Evolutionary conservation across 352 stramenopile species (phyloP).

Genomic region (Phytophthora parvispora): DNA sequence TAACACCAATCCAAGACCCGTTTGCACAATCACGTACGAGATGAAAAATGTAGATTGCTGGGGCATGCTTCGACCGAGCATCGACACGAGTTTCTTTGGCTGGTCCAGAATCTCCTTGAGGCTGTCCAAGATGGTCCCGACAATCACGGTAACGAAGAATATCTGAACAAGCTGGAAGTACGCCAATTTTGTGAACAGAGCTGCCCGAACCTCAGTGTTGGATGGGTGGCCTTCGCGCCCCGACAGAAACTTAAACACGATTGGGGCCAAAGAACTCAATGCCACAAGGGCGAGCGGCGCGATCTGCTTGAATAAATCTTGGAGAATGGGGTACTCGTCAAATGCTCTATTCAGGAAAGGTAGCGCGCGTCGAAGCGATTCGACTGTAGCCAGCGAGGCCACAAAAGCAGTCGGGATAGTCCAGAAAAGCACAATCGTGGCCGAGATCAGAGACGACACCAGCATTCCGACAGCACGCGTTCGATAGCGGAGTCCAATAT

Average conservation of each 20-base stretch:
- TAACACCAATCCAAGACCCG: slow-evolving; percentile 62
- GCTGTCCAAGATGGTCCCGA: slow-evolving; percentile 82
- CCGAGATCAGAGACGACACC: slow-evolving; percentile 65
- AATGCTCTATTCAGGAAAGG: slow-evolving; percentile 77
- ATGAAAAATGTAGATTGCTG: slow-evolving; percentile 91
- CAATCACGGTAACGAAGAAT: slow-evolving; percentile 85
- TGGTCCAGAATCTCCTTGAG: slow-evolving; percentile 79
- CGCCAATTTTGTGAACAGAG: slow-evolving; percentile 80
- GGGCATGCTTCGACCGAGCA: slow-evolving; percentile 82
- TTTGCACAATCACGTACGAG: slow-evolving; percentile 83
- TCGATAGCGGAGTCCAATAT: slow-evolving; percentile 68
- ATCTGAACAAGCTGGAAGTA: slow-evolving; percentile 90
- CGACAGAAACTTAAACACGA: slow-evolving; percentile 77
- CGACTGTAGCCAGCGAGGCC: slow-evolving; percentile 73
- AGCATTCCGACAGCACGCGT: slow-evolving; percentile 61
- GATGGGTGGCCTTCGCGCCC: slow-evolving; percentile 75
- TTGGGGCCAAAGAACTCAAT: slow-evolving; percentile 66
- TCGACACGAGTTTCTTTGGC: slow-evolving; percentile 70
- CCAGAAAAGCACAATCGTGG: slow-evolving; percentile 83
- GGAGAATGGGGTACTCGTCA: slow-evolving; percentile 65
- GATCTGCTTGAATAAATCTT: slow-evolving; percentile 79
- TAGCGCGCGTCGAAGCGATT: slow-evolving; percentile 67
- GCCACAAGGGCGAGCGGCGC: slow-evolving; percentile 70
- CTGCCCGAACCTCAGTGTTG: slow-evolving; percentile 68
- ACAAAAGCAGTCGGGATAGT: slow-evolving; percentile 87